Evolutionary conservation across 31 red algal genomes (phyloP).

Genomic region (Asparagopsis taxiformis): DNA sequence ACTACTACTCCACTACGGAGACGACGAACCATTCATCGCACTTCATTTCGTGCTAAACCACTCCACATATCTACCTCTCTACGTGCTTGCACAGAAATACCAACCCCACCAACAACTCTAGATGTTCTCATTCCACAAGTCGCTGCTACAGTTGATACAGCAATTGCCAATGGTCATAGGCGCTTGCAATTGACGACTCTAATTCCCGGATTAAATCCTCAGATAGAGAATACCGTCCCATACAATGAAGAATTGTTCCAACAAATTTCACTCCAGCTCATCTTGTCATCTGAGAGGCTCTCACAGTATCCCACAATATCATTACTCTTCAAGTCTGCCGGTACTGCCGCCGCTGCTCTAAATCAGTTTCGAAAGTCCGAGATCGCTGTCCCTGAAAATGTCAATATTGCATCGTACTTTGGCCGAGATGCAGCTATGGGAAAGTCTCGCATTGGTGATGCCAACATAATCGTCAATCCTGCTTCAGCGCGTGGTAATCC

Average conservation of each 20-base stretch:
- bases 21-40: too few species aligned
- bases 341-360: conserved; percentile 30
- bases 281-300: background rate
- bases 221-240: too few species aligned
- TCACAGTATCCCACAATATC: background rate
- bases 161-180: too few species aligned
- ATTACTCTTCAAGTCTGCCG: conserved; percentile 41
- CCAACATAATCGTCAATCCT: conserved; percentile 44
- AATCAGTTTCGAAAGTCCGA: background rate
- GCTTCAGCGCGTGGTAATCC: conserved; percentile 22
- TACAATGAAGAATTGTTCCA: background rate
- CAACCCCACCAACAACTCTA: too few species aligned
- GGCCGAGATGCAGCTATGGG: background rate
- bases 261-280: background rate
- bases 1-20: too few species aligned
- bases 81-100: too few species aligned
- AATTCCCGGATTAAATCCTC: too few species aligned
- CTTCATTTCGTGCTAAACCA: too few species aligned
- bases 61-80: too few species aligned
- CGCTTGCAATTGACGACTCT: too few species aligned
- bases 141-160: too few species aligned
- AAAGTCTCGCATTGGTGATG: background rate
- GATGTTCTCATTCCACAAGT: too few species aligned
- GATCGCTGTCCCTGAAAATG: background rate
- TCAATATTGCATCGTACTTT: background rate